Conservation (phyloP, 1,139 yeast genomes). For the Yamadazyma membranifaciens region DNA sequence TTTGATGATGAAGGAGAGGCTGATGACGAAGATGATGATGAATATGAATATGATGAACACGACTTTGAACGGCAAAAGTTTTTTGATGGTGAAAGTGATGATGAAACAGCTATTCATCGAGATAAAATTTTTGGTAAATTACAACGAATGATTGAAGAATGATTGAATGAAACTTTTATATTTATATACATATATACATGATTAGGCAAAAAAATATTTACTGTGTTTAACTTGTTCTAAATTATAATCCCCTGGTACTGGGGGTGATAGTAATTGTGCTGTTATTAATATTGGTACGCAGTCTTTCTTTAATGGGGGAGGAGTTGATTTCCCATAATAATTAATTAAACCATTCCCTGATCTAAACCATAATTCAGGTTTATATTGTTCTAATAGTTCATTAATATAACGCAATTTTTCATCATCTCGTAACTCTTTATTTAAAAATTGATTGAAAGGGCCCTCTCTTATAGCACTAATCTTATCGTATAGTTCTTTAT, state of each 20-base stretch:
- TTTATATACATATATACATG: neutral
- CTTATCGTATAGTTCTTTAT: slow-evolving; percentile 17
- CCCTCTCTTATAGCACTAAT: neutral
- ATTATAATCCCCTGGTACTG: slow-evolving; percentile 34
- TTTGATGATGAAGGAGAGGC: slow-evolving; percentile 6
- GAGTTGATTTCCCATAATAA: neutral
- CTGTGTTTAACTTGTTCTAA: slow-evolving; percentile 32
- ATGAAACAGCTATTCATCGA: slow-evolving; percentile 60
- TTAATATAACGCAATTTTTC: slow-evolving; percentile 7
- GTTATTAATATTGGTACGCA: slow-evolving; percentile 23
- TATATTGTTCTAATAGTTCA: slow-evolving; percentile 16
- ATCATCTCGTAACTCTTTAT: slow-evolving; percentile 14
- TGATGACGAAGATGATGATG: slow-evolving; percentile 27
- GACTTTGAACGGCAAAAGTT: slow-evolving; percentile 19
- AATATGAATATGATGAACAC: slow-evolving; percentile 20
- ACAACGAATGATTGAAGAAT: slow-evolving; percentile 44
- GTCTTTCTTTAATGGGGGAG: neutral
- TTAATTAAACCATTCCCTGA: slow-evolving; percentile 5
- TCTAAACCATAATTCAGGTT: slow-evolving; percentile 24
- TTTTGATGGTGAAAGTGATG: slow-evolving; percentile 54
- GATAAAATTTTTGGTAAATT: slow-evolving; percentile 60
- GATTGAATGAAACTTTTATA: neutral
- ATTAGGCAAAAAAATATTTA: slow-evolving; percentile 39
- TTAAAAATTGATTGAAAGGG: slow-evolving; percentile 13
- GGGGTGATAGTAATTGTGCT: slow-evolving; percentile 28